phyloP scores from a whole-genome alignment of 2,329 filamentous ascomycete species.

The Fusarium sp. region DNA sequence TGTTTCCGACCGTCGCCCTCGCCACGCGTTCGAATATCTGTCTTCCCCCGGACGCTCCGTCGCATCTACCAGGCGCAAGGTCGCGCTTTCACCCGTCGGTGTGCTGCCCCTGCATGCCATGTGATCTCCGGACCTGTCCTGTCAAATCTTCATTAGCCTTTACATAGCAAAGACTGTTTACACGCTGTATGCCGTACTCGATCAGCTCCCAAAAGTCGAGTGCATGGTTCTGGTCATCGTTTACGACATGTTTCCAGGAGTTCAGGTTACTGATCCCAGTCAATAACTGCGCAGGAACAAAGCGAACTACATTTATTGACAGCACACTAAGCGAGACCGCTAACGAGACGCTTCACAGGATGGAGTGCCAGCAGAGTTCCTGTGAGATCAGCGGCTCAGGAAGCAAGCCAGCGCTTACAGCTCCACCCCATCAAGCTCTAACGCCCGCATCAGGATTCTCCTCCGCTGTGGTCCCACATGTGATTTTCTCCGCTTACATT shows the following conservation, averaged over 20 bases:
- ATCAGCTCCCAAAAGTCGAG: background rate
- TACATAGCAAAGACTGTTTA: background rate
- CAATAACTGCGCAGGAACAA: background rate
- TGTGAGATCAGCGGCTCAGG: background rate
- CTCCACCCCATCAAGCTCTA: background rate
- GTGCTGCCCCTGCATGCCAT: background rate
- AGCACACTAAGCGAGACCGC: background rate
- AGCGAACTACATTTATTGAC: background rate
- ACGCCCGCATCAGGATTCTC: background rate
- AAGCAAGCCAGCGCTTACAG: background rate
- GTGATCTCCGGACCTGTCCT: background rate
- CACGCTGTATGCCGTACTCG: background rate
- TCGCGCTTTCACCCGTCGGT: background rate
- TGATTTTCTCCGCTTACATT: background rate
- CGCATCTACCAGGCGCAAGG: background rate
- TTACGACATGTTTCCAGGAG: background rate
- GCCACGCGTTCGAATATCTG: background rate
- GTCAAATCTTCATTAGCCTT: background rate
- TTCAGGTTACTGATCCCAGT: rapidly evolving
- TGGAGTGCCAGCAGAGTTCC: background rate
- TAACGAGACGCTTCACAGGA: background rate
- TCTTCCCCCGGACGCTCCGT: background rate
- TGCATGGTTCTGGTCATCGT: background rate
- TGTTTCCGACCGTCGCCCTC: background rate
- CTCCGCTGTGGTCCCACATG: background rate